Evolutionary conservation across 345 rosid species (phyloP).

Genomic region (Melaleuca alternifolia): DNA sequence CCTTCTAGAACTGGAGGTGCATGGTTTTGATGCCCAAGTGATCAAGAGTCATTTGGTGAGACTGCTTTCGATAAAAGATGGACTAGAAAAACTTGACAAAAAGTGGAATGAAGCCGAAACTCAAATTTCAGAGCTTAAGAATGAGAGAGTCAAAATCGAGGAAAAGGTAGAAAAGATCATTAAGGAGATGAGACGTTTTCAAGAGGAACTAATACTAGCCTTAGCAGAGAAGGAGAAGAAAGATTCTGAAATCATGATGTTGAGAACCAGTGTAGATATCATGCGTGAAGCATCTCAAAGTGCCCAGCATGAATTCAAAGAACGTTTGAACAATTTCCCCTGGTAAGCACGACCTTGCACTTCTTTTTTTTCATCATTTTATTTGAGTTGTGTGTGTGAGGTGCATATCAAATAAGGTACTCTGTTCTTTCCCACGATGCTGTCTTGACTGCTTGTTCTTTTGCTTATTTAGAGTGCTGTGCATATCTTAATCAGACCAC

Average conservation of each 20-base stretch:
- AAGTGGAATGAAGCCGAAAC: not conserved
- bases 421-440: not conserved
- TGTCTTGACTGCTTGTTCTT: not conserved
- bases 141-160: not conserved
- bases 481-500: not conserved
- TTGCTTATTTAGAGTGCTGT: not conserved
- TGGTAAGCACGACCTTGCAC: not conserved
- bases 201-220: not conserved
- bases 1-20: conserved; percentile 11
- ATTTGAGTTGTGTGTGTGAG: not conserved
- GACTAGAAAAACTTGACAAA: conserved; percentile 2
- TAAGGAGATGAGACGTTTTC: not conserved
- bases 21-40: conserved; percentile 19
- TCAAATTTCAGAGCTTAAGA: not conserved
- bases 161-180: conserved; percentile 1
- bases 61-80: conserved; percentile 13
- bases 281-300: not conserved
- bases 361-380: not conserved
- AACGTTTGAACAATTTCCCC: not conserved
- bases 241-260: conserved; percentile 1
- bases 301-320: not conserved
- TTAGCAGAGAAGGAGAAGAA: not conserved
- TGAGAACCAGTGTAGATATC: not conserved
- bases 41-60: not conserved
- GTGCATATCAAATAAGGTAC: not conserved